phyloP scores from a whole-genome alignment of 2,329 filamentous ascomycete species.

The Apiospora arundinis region DNA sequence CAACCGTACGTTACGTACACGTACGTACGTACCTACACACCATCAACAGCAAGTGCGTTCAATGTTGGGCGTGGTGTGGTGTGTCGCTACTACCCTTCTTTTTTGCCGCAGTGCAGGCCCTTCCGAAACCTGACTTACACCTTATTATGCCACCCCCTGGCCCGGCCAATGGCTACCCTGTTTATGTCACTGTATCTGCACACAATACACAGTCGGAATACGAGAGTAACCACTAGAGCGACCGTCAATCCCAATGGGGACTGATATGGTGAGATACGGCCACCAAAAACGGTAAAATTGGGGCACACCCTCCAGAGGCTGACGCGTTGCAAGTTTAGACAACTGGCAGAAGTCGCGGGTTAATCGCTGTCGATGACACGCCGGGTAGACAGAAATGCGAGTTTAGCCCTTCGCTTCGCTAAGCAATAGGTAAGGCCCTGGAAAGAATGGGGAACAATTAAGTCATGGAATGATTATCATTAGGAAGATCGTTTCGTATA shows the following conservation, averaged over 20 bases:
- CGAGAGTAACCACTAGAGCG: neutral
- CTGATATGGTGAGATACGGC: neutral
- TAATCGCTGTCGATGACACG: slow-evolving; percentile 17
- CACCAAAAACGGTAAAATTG: neutral
- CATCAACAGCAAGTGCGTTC: neutral
- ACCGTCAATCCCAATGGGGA: neutral
- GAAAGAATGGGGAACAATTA: slow-evolving; percentile 15
- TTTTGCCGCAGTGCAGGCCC: neutral
- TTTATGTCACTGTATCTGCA: slow-evolving; percentile 2
- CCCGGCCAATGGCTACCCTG: neutral
- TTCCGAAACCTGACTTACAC: slow-evolving; percentile 17
- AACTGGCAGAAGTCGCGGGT: slow-evolving; percentile 8
- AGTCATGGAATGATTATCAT: slow-evolving; percentile 18
- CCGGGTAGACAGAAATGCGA: slow-evolving; percentile 9
- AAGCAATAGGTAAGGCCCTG: neutral
- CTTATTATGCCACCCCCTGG: slow-evolving; percentile 11
- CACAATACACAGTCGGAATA: slow-evolving; percentile 16
- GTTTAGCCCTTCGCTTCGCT: neutral
- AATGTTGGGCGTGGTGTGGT: too few species aligned
- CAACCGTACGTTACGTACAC: neutral
- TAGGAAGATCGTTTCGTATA: slow-evolving; percentile 13
- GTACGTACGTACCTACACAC: slow-evolving; percentile 14
- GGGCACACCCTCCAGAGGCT: slow-evolving; percentile 10
- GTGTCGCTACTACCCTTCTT: neutral
- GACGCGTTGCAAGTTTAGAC: slow-evolving; percentile 18